These are phyloP conservation scores for Andrographis paniculata DNA, from an alignment of 305 asterid genomes.

Conservation along the genomic window DNA sequence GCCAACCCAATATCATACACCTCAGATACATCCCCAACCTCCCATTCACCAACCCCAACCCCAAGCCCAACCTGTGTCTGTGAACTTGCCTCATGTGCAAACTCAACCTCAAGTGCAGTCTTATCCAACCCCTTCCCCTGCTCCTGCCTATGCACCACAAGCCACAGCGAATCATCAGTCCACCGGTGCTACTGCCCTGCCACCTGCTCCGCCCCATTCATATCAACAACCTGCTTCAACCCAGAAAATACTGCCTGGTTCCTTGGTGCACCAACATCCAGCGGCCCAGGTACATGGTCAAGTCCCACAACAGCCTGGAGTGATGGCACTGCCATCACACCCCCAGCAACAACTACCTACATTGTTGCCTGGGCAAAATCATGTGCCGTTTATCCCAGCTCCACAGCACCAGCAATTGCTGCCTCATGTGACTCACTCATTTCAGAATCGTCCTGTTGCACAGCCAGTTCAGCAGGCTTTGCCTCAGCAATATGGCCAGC, in stretches of 20 bases:
- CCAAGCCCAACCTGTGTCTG: conserved; percentile 21
- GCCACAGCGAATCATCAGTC: conserved; percentile 56
- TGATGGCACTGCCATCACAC: conserved; percentile 42
- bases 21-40: conserved; percentile 31
- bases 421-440: conserved; percentile 35
- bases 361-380: conserved; percentile 40
- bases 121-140: conserved; percentile 33
- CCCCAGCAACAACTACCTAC: conserved; percentile 41
- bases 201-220: conserved; percentile 50
- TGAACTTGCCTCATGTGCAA: conserved; percentile 39
- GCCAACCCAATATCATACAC: conserved; percentile 28
- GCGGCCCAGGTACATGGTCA: conserved; percentile 46
- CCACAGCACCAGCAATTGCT: conserved; percentile 49
- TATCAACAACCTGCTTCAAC: conserved; percentile 51
- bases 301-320: conserved; percentile 46
- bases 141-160: conserved; percentile 41
- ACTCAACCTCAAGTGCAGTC: conserved; percentile 41
- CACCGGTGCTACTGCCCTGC: conserved; percentile 28
- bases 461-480: conserved; percentile 46
- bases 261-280: conserved; percentile 29
- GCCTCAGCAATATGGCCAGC: conserved; percentile 53
- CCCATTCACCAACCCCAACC: conserved; percentile 29
- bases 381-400: conserved; percentile 27
- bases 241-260: conserved; percentile 45
- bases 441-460: conserved; percentile 45